These are phyloP conservation scores for Raphidocelis subcapitata DNA, from an alignment of 139 green algal species.

Conservation along the genomic window DNA sequence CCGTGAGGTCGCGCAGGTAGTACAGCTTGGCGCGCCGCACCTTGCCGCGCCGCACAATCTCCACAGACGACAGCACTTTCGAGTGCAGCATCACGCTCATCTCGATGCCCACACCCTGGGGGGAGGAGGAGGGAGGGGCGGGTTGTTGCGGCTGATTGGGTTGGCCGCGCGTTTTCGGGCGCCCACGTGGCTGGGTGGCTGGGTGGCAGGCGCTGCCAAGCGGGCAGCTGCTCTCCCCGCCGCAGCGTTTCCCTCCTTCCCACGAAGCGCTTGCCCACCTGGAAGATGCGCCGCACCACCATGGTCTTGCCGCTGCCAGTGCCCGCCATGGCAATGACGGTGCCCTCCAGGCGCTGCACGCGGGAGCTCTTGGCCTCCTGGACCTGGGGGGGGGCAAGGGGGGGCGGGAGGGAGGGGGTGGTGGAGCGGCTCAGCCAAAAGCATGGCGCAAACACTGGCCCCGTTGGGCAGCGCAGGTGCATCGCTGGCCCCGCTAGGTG, in stretches of 20 bases:
- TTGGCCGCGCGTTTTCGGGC: background rate
- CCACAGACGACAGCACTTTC: conserved; percentile 36
- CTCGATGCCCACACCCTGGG: conserved; percentile 57
- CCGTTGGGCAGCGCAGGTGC: no score
- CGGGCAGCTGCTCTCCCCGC: background rate
- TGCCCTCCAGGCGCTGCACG: conserved; percentile 47
- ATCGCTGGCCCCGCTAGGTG: no score
- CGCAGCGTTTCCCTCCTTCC: background rate
- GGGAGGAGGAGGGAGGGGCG: no score
- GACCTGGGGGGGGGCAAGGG: no score
- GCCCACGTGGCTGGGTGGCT: background rate
- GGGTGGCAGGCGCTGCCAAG: background rate
- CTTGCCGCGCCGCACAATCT: conserved; percentile 43
- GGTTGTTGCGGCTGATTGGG: conserved; percentile 1
- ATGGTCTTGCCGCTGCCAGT: conserved; percentile 46
- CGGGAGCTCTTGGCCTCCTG: background rate
- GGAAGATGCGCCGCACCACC: conserved; percentile 29
- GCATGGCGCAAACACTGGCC: no score
- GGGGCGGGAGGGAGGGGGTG: no score
- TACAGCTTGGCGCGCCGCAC: conserved; percentile 64
- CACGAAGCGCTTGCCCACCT: conserved; percentile 1
- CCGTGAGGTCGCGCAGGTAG: conserved; percentile 57
- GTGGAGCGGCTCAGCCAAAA: no score
- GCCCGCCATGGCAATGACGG: conserved; percentile 48
- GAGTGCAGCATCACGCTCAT: conserved; percentile 47